A percentile compares a stretch with the other conserved stretches of the same genome.
phyloP scores from a whole-genome alignment of 345 rosid species.

The Citrus mangshanensis region DNA sequence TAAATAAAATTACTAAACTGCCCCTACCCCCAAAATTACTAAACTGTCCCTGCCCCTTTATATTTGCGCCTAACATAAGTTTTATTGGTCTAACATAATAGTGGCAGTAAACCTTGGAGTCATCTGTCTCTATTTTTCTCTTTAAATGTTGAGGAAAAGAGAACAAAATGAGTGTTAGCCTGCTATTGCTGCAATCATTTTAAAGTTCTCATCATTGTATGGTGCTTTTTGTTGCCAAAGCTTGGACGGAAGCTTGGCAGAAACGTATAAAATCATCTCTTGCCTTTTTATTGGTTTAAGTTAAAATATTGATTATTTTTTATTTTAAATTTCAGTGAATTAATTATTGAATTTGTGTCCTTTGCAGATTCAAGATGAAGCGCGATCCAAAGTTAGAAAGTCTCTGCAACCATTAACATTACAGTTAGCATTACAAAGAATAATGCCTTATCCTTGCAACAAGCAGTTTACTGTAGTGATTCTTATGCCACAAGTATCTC shows the following conservation, averaged over 20 bases:
- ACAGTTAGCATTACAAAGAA: slow-evolving; percentile 58
- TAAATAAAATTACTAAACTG: too few relatives aligned
- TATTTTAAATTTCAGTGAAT: neutral
- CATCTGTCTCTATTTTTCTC: neutral
- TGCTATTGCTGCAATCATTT: neutral
- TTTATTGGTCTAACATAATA: neutral
- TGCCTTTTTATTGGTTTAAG: neutral
- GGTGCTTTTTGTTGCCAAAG: neutral
- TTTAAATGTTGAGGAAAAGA: neutral
- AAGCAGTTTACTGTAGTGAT: slow-evolving; percentile 76
- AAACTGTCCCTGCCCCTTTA: too few relatives aligned
- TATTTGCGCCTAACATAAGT: too few relatives aligned
- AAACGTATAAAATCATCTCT: neutral
- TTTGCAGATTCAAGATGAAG: slow-evolving; percentile 68
- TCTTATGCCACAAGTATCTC: slow-evolving; percentile 67
- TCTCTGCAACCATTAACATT: slow-evolving; percentile 54
- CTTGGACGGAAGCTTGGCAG: neutral
- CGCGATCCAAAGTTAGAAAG: slow-evolving; percentile 60
- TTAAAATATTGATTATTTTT: neutral
- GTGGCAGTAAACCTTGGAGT: neutral
- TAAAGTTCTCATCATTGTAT: neutral
- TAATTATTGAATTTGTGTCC: slow-evolving; percentile 6
- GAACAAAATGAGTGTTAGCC: neutral
- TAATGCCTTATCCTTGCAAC: slow-evolving; percentile 72
- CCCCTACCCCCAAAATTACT: too few relatives aligned